A percentile compares a stretch with the other conserved stretches of the same genome.
These are phyloP conservation scores for Lasiosphaeriaceae sp. DNA, from an alignment of 495 filamentous ascomycete species.

Conservation along the genomic window DNA sequence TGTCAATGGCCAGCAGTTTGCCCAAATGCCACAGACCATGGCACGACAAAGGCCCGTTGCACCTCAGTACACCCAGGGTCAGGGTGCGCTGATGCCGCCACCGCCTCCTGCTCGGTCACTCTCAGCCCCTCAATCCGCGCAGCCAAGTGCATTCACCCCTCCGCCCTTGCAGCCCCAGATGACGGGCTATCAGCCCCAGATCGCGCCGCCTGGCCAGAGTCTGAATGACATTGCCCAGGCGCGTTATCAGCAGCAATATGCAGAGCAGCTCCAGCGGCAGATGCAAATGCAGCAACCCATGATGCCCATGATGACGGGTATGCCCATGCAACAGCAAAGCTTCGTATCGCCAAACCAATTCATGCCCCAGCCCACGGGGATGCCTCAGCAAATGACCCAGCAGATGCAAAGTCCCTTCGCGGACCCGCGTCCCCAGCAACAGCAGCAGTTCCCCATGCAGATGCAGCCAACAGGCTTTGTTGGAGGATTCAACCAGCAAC, in stretches of 20 bases:
- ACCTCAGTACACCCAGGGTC: slow-evolving; percentile 54
- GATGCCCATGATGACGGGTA: slow-evolving; percentile 44
- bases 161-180: slow-evolving; percentile 80
- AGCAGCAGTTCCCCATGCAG: slow-evolving; percentile 47
- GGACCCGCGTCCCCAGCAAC: slow-evolving; percentile 49
- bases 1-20: slow-evolving; percentile 37
- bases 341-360: slow-evolving; percentile 50
- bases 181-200: slow-evolving; percentile 63
- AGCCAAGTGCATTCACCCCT: slow-evolving; percentile 67
- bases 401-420: slow-evolving; percentile 40
- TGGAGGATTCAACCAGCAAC: slow-evolving; percentile 43
- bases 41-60: slow-evolving; percentile 71
- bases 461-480: slow-evolving; percentile 68
- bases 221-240: slow-evolving; percentile 67
- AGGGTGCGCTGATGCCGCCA: slow-evolving; percentile 65
- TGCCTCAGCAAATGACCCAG: slow-evolving; percentile 25
- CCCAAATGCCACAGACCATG: slow-evolving; percentile 32
- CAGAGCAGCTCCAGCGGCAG: slow-evolving; percentile 39
- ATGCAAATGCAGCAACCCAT: slow-evolving; percentile 42
- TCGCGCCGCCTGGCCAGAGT: slow-evolving; percentile 73
- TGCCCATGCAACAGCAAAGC: slow-evolving; percentile 48
- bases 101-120: slow-evolving; percentile 80
- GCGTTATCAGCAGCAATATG: slow-evolving; percentile 56
- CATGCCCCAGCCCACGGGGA: slow-evolving; percentile 43
- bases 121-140: slow-evolving; percentile 83